Percentiles rank a stretch among this genome's conserved stretches.
Conservation (phyloP, 129 eudicot genomes). For the Flaveria ramosissima region DNA sequence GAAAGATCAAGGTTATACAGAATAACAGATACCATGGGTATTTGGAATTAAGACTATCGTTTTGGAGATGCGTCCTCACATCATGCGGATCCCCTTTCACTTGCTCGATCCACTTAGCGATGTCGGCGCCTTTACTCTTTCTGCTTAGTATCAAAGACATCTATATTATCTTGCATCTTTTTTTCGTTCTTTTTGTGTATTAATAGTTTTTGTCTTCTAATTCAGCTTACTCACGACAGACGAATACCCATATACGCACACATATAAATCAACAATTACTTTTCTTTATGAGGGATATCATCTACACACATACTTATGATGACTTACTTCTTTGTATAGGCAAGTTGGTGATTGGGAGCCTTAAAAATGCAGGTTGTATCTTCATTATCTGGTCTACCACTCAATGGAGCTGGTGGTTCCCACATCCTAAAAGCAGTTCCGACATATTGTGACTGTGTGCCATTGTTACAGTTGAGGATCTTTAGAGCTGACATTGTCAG, state of each 20-base stretch:
- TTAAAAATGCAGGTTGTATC: neutral
- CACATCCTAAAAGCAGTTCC: slow-evolving; percentile 8
- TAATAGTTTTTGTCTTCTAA: neutral
- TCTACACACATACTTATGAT: neutral
- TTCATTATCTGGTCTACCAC: neutral
- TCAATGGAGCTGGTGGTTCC: slow-evolving; percentile 13
- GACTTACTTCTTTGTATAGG: slow-evolving; percentile 25
- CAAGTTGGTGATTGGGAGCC: neutral
- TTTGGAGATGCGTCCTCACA: neutral
- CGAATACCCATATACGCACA: slow-evolving; percentile 6
- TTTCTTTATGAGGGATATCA: neutral
- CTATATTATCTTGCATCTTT: neutral
- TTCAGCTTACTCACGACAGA: neutral
- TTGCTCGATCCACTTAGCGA: slow-evolving; percentile 6
- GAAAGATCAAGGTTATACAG: neutral
- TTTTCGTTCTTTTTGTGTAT: neutral
- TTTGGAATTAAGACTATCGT: neutral
- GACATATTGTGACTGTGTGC: slow-evolving; percentile 5
- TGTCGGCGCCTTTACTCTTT: neutral
- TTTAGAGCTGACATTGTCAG: neutral
- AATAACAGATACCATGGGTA: neutral
- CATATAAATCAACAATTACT: neutral
- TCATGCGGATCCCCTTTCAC: neutral
- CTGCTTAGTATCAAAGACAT: neutral
- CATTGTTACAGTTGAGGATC: slow-evolving; percentile 12